A percentile compares a stretch with the other conserved stretches of the same genome.
Conservation (phyloP, 2,329 filamentous ascomycete genomes). For the Claviceps sp. region DNA sequence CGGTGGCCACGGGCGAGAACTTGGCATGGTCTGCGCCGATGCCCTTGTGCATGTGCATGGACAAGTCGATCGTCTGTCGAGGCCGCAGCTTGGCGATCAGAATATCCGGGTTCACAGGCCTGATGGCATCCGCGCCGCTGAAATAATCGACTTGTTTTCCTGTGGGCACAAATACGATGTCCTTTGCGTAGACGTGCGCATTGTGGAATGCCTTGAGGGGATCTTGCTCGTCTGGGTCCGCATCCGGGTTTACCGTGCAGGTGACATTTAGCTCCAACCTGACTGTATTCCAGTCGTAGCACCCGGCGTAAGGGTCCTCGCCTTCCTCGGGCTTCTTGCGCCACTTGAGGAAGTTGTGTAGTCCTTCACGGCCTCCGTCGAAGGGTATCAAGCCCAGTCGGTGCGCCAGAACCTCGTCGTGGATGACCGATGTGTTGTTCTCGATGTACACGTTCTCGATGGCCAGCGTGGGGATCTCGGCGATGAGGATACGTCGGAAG, state of each 20-base stretch:
- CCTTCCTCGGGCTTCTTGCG: conserved; percentile 56
- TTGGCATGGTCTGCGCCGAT: conserved; percentile 91
- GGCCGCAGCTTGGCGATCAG: conserved; percentile 88
- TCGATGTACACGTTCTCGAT: conserved; percentile 88
- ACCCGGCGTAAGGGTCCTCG: conserved; percentile 45
- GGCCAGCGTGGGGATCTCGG: conserved; percentile 87
- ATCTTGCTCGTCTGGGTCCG: conserved; percentile 60
- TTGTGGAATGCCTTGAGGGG: conserved; percentile 75
- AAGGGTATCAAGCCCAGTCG: conserved; percentile 85
- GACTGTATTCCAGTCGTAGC: conserved; percentile 76
- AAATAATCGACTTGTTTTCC: conserved; percentile 63
- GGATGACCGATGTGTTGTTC: conserved; percentile 96
- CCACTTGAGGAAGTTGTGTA: conserved; percentile 69
- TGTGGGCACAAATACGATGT: conserved; percentile 63
- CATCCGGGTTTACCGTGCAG: conserved; percentile 68
- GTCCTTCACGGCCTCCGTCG: conserved; percentile 60
- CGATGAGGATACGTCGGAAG: conserved; percentile 88
- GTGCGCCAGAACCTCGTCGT: conserved; percentile 90
- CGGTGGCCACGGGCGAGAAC: conserved; percentile 91
- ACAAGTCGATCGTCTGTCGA: conserved; percentile 71
- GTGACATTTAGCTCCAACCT: conserved; percentile 62
- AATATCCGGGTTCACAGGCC: conserved; percentile 79
- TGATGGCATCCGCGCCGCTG: conserved; percentile 52
- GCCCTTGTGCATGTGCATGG: conserved; percentile 91
- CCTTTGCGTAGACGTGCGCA: conserved; percentile 67